phyloP scores from a whole-genome alignment of 177 flowering plant species.

The Telopea speciosissima region DNA sequence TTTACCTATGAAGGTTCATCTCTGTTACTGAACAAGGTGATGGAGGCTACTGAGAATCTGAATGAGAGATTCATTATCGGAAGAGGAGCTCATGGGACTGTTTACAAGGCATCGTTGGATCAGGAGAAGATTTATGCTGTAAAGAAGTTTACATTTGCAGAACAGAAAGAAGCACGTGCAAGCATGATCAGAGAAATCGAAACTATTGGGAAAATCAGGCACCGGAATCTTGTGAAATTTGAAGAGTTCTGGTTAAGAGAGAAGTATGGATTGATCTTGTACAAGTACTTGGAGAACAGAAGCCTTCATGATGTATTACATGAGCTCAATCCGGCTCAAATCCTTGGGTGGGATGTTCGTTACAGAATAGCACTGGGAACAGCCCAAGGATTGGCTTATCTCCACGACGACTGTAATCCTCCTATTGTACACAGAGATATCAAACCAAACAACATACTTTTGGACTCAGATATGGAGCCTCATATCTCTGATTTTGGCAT shows the following conservation, averaged over 20 bases:
- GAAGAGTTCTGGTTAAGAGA: conserved; percentile 68
- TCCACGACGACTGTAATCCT: conserved; percentile 73
- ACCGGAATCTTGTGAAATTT: conserved; percentile 22
- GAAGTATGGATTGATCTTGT: conserved; percentile 61
- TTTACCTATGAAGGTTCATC: conserved; percentile 44
- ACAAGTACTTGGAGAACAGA: conserved; percentile 67
- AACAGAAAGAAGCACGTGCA: conserved; percentile 29
- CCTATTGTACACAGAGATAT: conserved; percentile 72
- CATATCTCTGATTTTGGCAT: too few species aligned
- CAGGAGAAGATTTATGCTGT: conserved; percentile 45
- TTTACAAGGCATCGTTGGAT: conserved; percentile 50
- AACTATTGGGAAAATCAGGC: conserved; percentile 63
- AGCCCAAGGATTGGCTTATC: conserved; percentile 73
- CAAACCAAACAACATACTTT: conserved; percentile 67
- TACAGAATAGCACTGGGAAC: conserved; percentile 68
- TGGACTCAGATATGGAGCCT: conserved; percentile 79
- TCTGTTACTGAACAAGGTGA: conserved; percentile 39
- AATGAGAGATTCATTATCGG: conserved; percentile 15
- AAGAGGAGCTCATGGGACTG: conserved; percentile 82
- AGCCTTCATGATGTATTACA: conserved; percentile 76
- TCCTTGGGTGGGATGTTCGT: conserved; percentile 48
- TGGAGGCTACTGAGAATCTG: conserved; percentile 67
- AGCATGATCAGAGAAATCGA: conserved; percentile 68
- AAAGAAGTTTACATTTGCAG: conserved; percentile 49
- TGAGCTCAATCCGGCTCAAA: conserved; percentile 26